Conservation (phyloP, 306 rosid species). For the Dryas alaskensis region DNA sequence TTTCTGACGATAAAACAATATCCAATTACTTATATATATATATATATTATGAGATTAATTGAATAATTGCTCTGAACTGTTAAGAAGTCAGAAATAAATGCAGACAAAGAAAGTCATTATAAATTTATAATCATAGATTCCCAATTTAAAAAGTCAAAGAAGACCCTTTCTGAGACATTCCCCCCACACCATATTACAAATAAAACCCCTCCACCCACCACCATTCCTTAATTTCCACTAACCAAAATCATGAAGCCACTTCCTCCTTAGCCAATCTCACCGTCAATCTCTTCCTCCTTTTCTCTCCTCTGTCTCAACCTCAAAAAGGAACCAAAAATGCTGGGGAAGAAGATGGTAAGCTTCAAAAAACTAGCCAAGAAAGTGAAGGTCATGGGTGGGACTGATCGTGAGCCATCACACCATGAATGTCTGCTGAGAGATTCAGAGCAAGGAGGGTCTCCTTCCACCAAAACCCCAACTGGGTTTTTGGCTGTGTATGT, state of each 20-base stretch:
- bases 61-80: background rate
- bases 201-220: slow-evolving; percentile 23
- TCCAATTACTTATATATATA: too few relatives aligned
- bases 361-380: slow-evolving; percentile 63
- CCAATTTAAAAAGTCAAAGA: slow-evolving; percentile 25
- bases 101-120: background rate
- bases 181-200: slow-evolving; percentile 23
- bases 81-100: slow-evolving; percentile 5
- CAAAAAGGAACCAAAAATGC: slow-evolving; percentile 31
- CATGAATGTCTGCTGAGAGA: slow-evolving; percentile 43
- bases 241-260: slow-evolving; percentile 14
- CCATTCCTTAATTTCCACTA: slow-evolving; percentile 7
- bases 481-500: slow-evolving; percentile 78
- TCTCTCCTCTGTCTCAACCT: background rate
- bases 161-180: slow-evolving; percentile 26
- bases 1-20: too few relatives aligned
- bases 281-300: slow-evolving; percentile 10
- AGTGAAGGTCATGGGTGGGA: slow-evolving; percentile 45
- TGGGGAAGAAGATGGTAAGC: slow-evolving; percentile 56
- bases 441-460: slow-evolving; percentile 29
- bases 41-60: background rate
- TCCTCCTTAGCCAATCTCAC: slow-evolving; percentile 9
- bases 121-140: background rate
- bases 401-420: slow-evolving; percentile 25
- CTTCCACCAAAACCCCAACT: slow-evolving; percentile 47